Conservation (phyloP, 1,284 basidiomycete species). For the Athelia sp. region DNA sequence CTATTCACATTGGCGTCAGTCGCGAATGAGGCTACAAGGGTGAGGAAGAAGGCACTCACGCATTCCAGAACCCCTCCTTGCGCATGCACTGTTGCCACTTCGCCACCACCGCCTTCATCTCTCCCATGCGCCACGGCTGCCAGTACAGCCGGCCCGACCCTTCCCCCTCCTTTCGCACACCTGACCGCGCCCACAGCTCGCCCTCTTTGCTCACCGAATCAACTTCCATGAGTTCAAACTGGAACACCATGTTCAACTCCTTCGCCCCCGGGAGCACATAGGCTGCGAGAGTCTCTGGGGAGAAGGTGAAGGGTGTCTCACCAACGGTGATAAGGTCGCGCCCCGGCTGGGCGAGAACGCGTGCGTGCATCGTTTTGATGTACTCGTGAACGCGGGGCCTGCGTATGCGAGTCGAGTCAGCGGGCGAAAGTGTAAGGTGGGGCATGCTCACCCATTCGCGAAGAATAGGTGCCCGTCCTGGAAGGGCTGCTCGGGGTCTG, state of each 20-base stretch:
- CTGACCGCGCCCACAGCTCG: not conserved
- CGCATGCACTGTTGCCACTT: conserved; percentile 60
- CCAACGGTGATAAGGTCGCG: conserved; percentile 64
- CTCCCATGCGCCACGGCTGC: conserved; percentile 46
- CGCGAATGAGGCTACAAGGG: too few species aligned
- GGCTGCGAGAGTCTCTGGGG: conserved; percentile 40
- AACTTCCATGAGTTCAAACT: conserved; percentile 60
- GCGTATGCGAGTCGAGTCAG: not conserved
- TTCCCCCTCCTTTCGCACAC: conserved; percentile 16
- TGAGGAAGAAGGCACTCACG: conserved; percentile 30
- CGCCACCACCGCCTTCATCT: conserved; percentile 51
- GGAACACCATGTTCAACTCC: conserved; percentile 67
- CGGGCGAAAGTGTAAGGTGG: not conserved
- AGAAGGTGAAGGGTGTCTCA: conserved; percentile 57
- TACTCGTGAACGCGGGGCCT: conserved; percentile 66
- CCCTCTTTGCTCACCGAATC: conserved; percentile 27
- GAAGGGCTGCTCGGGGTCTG: conserved; percentile 42
- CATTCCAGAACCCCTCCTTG: conserved; percentile 60
- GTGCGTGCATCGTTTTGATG: conserved; percentile 58
- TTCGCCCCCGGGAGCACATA: conserved; percentile 62
- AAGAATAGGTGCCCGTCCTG: conserved; percentile 55
- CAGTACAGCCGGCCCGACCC: conserved; percentile 31
- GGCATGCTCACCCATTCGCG: conserved; percentile 50
- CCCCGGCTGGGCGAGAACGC: conserved; percentile 49
- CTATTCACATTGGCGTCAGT: conserved; percentile 20